Evolutionary conservation across 495 filamentous ascomycete species (phyloP).

Genomic region (Gamarada debralockiae): DNA sequence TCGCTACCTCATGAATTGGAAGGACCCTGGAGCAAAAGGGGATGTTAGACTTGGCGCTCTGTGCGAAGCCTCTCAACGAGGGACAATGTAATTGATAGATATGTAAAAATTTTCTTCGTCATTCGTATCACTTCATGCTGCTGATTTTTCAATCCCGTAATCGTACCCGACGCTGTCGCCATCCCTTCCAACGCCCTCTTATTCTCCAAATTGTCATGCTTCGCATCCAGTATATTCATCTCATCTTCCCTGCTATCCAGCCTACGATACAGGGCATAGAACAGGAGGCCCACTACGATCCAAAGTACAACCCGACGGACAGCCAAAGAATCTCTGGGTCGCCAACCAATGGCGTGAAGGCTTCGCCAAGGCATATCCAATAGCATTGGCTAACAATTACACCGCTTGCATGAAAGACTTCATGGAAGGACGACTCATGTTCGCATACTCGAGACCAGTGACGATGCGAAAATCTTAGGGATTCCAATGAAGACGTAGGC

Average conservation of each 20-base stretch:
- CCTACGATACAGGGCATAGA: neutral
- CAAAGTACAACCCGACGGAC: conserved; percentile 53
- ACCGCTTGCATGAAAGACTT: conserved; percentile 67
- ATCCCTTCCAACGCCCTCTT: neutral
- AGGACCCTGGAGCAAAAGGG: no score
- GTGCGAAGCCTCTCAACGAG: no score
- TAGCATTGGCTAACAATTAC: conserved; percentile 64
- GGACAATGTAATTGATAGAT: no score
- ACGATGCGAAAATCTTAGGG: conserved; percentile 42
- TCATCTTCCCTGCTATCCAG: neutral
- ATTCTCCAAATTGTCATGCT: neutral
- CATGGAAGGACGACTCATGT: conserved; percentile 76
- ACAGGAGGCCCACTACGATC: neutral
- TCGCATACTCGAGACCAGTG: conserved; percentile 62
- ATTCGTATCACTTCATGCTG: no score
- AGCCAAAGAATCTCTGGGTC: conserved; percentile 66
- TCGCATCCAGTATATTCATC: neutral
- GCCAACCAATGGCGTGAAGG: conserved; percentile 57
- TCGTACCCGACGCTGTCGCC: no score
- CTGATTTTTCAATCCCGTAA: no score
- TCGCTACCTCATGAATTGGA: no score
- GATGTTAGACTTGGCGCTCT: no score
- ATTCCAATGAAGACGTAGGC: conserved; percentile 34
- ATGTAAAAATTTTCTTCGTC: no score
- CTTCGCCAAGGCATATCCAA: conserved; percentile 66